Conservation (phyloP, 257 asterid species). For the Cruciata laevipes region DNA sequence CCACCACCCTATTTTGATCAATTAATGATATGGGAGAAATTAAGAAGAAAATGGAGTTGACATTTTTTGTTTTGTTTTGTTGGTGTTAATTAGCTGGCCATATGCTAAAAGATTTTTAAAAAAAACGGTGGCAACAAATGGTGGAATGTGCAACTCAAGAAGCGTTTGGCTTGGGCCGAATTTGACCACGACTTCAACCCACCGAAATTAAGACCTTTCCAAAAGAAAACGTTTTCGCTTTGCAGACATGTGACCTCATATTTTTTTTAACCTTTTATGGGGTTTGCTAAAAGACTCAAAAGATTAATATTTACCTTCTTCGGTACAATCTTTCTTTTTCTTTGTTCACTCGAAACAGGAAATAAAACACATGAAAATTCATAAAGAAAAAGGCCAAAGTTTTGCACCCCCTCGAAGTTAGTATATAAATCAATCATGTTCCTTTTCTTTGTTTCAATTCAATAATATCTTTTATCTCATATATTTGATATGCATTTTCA, state of each 20-base stretch:
- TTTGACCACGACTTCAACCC: constrained; percentile 13
- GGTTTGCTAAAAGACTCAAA: neutral
- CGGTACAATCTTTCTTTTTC: neutral
- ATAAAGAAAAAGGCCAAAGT: neutral
- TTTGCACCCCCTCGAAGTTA: too few species aligned
- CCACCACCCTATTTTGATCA: neutral
- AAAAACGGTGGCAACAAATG: neutral
- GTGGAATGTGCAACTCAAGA: neutral
- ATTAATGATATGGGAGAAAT: too few species aligned
- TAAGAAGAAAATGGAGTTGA: neutral
- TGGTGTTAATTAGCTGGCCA: neutral
- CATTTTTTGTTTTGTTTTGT: neutral
- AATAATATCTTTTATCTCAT: too few species aligned
- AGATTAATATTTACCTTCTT: neutral
- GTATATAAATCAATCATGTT: too few species aligned
- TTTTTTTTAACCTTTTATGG: neutral
- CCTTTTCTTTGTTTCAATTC: too few species aligned
- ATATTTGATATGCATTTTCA: too few species aligned
- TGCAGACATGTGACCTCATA: neutral
- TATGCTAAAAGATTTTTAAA: neutral
- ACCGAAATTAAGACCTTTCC: neutral
- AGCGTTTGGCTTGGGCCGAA: constrained; percentile 12
- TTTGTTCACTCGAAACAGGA: neutral
- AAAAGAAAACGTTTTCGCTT: neutral
- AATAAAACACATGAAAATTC: neutral